These are phyloP conservation scores for Rhodotorula diobovata DNA, from an alignment of 768 basidiomycete genomes.

Conservation along the genomic window DNA sequence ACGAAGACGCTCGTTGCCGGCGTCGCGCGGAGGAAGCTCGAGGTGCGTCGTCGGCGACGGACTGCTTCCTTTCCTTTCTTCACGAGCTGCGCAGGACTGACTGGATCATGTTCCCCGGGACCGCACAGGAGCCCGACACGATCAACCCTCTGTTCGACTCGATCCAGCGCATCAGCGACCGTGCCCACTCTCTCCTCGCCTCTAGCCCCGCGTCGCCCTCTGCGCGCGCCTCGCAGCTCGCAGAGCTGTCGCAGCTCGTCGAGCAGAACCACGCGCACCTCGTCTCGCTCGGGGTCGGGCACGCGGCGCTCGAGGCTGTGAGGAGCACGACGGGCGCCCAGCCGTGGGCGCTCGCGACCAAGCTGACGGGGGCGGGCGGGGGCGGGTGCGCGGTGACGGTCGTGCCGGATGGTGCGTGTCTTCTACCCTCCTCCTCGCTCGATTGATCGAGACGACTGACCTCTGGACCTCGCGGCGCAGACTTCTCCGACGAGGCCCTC, in stretches of 20 bases:
- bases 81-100: not conserved
- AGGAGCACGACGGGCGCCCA: conserved; percentile 61
- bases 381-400: conserved; percentile 97
- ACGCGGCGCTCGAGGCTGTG: conserved; percentile 78
- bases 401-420: conserved; percentile 75
- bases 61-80: not conserved
- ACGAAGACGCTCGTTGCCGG: conserved; percentile 89
- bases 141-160: conserved; percentile 70
- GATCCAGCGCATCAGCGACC: conserved; percentile 80
- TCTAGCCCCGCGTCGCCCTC: conserved; percentile 71
- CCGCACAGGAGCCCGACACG: conserved; percentile 72
- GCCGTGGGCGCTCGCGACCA: conserved; percentile 74
- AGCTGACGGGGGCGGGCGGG: conserved; percentile 94
- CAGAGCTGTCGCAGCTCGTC: conserved; percentile 72
- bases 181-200: conserved; percentile 68
- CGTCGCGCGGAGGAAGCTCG: conserved; percentile 66
- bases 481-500: conserved; percentile 62
- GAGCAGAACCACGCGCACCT: conserved; percentile 84
- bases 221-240: conserved; percentile 61
- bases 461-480: conserved; percentile 50
- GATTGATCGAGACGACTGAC: not conserved
- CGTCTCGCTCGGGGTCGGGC: conserved; percentile 80
- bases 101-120: no score
- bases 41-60: conserved; percentile 2
- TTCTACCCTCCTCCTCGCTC: not conserved